Base-by-base conservation (phyloP, 2,329 filamentous ascomycete species). In the Ceratocystis albifundus region DNA sequence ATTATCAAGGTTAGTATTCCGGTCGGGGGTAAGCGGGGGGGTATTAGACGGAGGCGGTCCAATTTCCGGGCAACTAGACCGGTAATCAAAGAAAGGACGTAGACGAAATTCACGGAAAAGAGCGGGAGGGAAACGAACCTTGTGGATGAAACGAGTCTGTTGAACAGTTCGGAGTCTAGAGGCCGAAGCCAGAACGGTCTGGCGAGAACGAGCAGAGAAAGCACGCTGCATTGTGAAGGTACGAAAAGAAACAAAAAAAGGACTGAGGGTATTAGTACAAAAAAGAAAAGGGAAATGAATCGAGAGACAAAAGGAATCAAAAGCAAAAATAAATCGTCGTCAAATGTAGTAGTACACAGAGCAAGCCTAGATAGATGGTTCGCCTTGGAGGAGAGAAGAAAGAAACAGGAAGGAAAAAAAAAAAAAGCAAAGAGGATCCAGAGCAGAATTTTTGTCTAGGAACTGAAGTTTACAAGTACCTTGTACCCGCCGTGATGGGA, bases 71-170 rank as follows among this genome's bases (percentile, higher is more conserved):
- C 6, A n/a, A 30, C 15, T 15, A 41, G 10, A 41, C 10, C 36
- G 36, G 10, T 4, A 41, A 53, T 8, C 32, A 20, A 8, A 8
- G 12, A 8, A 46, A 20, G 61, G 41, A n/a, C 4, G 25, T 8
- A 36, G 25, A n/a, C 20, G 4, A 41, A n/a, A 41, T 5, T 3
- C 20, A 30, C 15, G 15, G 5, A 36, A 57, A 28, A 28, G 30
- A 30, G 12, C 7, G n/a, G 46, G 7, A 15, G 12, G 20, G 17
- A 30, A 46, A 61, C 66, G 6, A 82, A 96, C 91, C 90, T 97
- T 97, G 85, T 97, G 93, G 71, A 93, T 90, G 77, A 96, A 99
- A 76, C 94, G 86, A 77, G 96, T 85, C 81, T 97, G 93, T 78
- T 96, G 90, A 72, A 80, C 79, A 69, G 86, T 80, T 73, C 86